phyloP scores from a whole-genome alignment of 192 early-diverging fungal genomes.

The Coemansia brasiliensis region DNA sequence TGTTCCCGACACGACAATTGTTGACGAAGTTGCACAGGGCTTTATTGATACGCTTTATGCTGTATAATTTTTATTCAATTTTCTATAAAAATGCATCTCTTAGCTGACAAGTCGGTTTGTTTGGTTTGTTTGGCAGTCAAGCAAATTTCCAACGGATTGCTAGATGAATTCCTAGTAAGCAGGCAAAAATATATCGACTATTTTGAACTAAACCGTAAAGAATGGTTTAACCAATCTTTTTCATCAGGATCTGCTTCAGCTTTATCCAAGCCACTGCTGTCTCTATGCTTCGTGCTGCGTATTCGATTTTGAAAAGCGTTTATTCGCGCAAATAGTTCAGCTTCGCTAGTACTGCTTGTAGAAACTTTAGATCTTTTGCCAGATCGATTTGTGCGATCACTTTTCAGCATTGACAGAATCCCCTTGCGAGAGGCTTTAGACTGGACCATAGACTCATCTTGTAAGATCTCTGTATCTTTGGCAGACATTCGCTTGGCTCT shows the following conservation, averaged over 20 bases:
- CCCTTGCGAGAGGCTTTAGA: not conserved
- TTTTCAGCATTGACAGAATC: conserved; percentile 17
- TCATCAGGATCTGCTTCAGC: conserved; percentile 17
- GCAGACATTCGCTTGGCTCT: not conserved
- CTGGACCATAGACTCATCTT: not conserved
- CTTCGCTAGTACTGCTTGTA: conserved; percentile 39
- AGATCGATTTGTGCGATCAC: not conserved
- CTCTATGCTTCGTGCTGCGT: conserved; percentile 55
- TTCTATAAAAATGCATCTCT: too few species aligned
- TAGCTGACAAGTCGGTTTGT: too few species aligned
- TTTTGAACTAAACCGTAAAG: conserved; percentile 7
- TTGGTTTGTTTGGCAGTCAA: too few species aligned
- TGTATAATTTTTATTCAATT: conserved; percentile 37
- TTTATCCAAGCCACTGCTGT: not conserved
- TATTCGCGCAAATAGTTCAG: conserved; percentile 54
- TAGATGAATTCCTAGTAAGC: too few species aligned
- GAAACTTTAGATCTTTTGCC: conserved; percentile 6
- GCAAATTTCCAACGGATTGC: too few species aligned
- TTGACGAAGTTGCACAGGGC: conserved; percentile 81
- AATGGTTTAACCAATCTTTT: conserved; percentile 78
- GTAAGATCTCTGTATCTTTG: not conserved
- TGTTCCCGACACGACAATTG: conserved; percentile 81
- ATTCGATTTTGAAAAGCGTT: conserved; percentile 38
- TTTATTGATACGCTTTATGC: conserved; percentile 86
- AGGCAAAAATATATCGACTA: too few species aligned